phyloP scores from a whole-genome alignment of 2,329 filamentous ascomycete species.

The Trichoderma afroharzianum region DNA sequence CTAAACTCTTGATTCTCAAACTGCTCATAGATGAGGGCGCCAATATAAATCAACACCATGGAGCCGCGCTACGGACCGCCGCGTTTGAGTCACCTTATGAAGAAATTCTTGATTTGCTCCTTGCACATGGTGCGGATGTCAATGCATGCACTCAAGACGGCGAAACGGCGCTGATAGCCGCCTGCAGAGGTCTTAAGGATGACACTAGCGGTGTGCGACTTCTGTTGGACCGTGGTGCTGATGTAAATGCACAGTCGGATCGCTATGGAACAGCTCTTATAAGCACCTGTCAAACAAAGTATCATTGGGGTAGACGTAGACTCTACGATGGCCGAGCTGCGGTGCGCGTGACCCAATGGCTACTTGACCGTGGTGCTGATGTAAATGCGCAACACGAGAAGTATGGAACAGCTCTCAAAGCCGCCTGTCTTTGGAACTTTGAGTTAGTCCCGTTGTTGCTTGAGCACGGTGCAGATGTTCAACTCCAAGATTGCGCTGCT shows the following conservation, averaged over 20 bases:
- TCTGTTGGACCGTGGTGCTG: not conserved
- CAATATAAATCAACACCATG: not conserved
- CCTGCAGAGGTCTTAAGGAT: not conserved
- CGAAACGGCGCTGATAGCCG: not conserved
- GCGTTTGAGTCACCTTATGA: not conserved
- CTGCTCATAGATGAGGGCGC: not conserved
- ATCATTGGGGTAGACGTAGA: no score
- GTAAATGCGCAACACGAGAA: not conserved
- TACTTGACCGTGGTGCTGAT: not conserved
- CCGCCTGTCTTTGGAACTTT: not conserved
- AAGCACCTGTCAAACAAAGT: not conserved
- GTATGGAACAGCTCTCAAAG: not conserved
- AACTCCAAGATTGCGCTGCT: not conserved
- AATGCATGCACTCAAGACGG: not conserved
- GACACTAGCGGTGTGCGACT: not conserved
- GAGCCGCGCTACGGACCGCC: not conserved
- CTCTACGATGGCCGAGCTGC: no score
- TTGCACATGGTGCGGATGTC: not conserved
- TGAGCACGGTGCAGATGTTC: not conserved
- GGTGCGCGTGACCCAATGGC: accelerated
- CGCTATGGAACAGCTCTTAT: not conserved
- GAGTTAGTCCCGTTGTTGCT: not conserved
- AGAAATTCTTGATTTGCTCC: not conserved
- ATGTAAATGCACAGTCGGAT: not conserved
- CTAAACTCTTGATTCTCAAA: no score